These are phyloP conservation scores for Colletotrichum horii DNA, from an alignment of 2,329 filamentous ascomycete genomes.

Conservation along the genomic window DNA sequence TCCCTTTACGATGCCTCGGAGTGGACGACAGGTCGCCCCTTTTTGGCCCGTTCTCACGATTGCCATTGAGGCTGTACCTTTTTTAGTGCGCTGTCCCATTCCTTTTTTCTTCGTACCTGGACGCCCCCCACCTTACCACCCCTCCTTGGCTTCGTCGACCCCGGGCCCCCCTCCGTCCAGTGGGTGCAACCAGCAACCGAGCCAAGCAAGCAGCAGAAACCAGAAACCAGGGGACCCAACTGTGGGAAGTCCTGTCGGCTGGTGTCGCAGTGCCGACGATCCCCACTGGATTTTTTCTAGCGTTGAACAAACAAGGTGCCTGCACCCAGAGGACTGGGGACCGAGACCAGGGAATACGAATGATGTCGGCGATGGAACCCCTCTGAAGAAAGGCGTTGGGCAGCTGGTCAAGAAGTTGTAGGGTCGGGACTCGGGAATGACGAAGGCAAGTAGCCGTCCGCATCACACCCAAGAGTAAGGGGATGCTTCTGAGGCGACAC, in stretches of 20 bases:
- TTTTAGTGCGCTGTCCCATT: constrained; percentile 12
- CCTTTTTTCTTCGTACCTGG: constrained; percentile 18
- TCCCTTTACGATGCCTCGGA: not conserved
- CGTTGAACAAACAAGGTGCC: constrained; percentile 20
- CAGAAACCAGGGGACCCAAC: constrained; percentile 12
- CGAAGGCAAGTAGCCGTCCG: constrained; percentile 12
- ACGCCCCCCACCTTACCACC: not conserved
- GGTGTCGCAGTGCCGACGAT: constrained; percentile 21
- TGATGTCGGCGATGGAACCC: constrained; percentile 20
- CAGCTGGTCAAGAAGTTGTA: not conserved
- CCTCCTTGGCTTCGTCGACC: not conserved
- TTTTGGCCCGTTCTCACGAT: constrained; percentile 14
- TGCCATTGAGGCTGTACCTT: constrained; percentile 22
- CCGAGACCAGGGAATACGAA: constrained; percentile 22
- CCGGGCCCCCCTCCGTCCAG: not conserved
- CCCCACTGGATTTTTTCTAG: constrained; percentile 18
- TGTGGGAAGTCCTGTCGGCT: constrained; percentile 11
- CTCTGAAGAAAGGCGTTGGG: not conserved
- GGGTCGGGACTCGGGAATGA: not conserved
- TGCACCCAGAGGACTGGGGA: constrained; percentile 7
- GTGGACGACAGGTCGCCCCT: constrained; percentile 15
- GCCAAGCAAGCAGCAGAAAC: constrained; percentile 17
- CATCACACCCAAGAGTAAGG: not conserved
- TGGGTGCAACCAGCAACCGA: constrained; percentile 20
- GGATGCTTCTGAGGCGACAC: not conserved